These are phyloP conservation scores for Rubroboletus satanas DNA, from an alignment of 768 basidiomycete genomes.

Conservation along the genomic window DNA sequence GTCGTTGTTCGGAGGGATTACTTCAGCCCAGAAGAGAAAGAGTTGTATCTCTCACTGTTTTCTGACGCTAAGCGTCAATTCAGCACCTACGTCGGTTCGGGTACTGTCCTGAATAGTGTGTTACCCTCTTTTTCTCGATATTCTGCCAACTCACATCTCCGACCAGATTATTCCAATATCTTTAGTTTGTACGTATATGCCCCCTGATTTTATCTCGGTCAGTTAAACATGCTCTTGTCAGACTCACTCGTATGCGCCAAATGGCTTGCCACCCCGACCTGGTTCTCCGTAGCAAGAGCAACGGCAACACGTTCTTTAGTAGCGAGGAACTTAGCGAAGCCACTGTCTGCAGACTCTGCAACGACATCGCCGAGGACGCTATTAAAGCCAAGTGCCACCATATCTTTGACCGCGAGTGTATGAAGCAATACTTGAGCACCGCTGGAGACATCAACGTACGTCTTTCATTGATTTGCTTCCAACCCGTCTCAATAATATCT, in stretches of 20 bases:
- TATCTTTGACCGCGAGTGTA: constrained; percentile 94
- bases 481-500: not conserved
- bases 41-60: constrained; percentile 87
- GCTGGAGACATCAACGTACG: constrained; percentile 61
- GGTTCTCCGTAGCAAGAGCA: constrained; percentile 83
- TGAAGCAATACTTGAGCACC: constrained; percentile 84
- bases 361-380: constrained; percentile 95
- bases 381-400: constrained; percentile 92
- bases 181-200: constrained; percentile 60
- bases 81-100: constrained; percentile 82
- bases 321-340: constrained; percentile 63
- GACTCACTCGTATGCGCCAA: constrained; percentile 93
- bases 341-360: constrained; percentile 91
- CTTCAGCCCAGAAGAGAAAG: constrained; percentile 97
- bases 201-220: not conserved
- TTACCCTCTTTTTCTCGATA: constrained; percentile 11
- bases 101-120: constrained; percentile 90
- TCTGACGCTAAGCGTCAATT: constrained; percentile 92
- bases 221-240: constrained; percentile 28
- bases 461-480: constrained; percentile 5
- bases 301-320: constrained; percentile 55
- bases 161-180: constrained; percentile 81
- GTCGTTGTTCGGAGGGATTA: constrained; percentile 86
- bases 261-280: constrained; percentile 96
- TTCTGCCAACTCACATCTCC: constrained; percentile 3